Conservation (phyloP, 1,284 basidiomycete species). For the Heliocybe sulcata region DNA sequence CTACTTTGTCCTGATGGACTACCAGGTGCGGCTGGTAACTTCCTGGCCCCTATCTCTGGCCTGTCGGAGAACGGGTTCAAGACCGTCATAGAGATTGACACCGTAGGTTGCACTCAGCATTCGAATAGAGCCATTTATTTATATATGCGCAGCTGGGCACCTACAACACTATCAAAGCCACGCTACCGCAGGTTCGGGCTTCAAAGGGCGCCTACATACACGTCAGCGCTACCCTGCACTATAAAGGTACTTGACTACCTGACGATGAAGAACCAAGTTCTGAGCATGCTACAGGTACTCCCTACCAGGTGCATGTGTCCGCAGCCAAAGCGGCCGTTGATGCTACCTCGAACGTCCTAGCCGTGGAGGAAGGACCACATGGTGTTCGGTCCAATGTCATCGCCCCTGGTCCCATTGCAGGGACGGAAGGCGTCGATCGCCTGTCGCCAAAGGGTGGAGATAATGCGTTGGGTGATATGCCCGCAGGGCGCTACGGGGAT, state of each 20-base stretch:
- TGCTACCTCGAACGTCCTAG: slow-evolving; percentile 77
- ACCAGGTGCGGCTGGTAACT: slow-evolving; percentile 86
- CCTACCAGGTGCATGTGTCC: slow-evolving; percentile 89
- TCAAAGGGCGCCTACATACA: slow-evolving; percentile 84
- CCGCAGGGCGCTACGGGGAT: slow-evolving; percentile 62
- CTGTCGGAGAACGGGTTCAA: slow-evolving; percentile 86
- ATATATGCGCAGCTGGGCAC: slow-evolving; percentile 64
- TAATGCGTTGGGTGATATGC: slow-evolving; percentile 23
- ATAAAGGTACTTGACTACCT: slow-evolving; percentile 46
- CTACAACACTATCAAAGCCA: slow-evolving; percentile 93
- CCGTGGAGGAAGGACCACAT: slow-evolving; percentile 89
- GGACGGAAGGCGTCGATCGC: slow-evolving; percentile 82
- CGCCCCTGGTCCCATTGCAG: slow-evolving; percentile 80
- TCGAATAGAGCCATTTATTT: not conserved
- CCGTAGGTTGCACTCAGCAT: slow-evolving; percentile 37
- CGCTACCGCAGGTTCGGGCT: slow-evolving; percentile 64
- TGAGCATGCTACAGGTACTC: slow-evolving; percentile 44
- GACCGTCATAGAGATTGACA: slow-evolving; percentile 93
- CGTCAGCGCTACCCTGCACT: slow-evolving; percentile 89
- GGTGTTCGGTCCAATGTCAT: slow-evolving; percentile 95
- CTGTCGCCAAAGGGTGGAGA: slow-evolving; percentile 39
- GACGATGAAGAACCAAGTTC: not conserved
- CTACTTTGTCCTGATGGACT: not conserved
- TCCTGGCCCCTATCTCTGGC: slow-evolving; percentile 76
- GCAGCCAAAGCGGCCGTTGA: slow-evolving; percentile 96